Evolutionary conservation across 2,329 filamentous ascomycete species (phyloP).

Genomic region (Xenoacremonium recifei): DNA sequence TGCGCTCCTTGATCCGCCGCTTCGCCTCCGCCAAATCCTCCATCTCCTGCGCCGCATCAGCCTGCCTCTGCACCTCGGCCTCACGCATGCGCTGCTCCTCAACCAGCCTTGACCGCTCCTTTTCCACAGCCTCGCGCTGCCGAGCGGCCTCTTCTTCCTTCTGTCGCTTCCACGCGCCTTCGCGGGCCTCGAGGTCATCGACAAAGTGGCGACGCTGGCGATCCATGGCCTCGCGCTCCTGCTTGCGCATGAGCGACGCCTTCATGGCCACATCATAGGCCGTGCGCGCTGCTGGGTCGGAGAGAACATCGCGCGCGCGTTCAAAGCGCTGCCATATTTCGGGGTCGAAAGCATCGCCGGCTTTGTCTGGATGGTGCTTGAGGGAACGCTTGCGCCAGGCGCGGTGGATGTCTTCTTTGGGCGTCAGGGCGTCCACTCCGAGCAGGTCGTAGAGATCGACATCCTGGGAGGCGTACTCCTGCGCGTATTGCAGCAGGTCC

Average conservation of each 20-base stretch:
- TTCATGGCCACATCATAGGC: conserved; percentile 77
- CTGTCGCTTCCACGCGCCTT: conserved; percentile 63
- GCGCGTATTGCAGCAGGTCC: conserved; percentile 52
- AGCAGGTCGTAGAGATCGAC: conserved; percentile 79
- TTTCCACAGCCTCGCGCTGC: conserved; percentile 33
- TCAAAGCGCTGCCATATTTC: conserved; percentile 83
- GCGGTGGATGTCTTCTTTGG: conserved; percentile 72
- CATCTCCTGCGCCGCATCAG: conserved; percentile 37
- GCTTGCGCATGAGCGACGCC: conserved; percentile 66
- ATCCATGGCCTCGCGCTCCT: conserved; percentile 72
- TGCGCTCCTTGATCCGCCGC: conserved; percentile 38
- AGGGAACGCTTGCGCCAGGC: conserved; percentile 83
- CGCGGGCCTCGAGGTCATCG: conserved; percentile 80
- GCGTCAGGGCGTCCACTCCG: conserved; percentile 61
- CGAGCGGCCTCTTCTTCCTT: conserved; percentile 46
- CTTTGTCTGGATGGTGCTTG: conserved; percentile 94
- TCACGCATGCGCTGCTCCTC: conserved; percentile 38
- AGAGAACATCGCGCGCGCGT: conserved; percentile 81
- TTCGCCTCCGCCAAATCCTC: conserved; percentile 37
- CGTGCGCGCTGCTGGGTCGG: conserved; percentile 65
- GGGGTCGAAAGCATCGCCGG: conserved; percentile 70
- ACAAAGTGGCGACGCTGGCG: conserved; percentile 73
- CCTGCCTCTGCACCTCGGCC: conserved; percentile 34
- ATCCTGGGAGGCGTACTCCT: conserved; percentile 59
- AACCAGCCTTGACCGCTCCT: conserved; percentile 35